Evolutionary conservation across 352 stramenopile species (phyloP), one percentile per base, ranked within the genome.

Genomic region (Discostella stelligera): DNA sequence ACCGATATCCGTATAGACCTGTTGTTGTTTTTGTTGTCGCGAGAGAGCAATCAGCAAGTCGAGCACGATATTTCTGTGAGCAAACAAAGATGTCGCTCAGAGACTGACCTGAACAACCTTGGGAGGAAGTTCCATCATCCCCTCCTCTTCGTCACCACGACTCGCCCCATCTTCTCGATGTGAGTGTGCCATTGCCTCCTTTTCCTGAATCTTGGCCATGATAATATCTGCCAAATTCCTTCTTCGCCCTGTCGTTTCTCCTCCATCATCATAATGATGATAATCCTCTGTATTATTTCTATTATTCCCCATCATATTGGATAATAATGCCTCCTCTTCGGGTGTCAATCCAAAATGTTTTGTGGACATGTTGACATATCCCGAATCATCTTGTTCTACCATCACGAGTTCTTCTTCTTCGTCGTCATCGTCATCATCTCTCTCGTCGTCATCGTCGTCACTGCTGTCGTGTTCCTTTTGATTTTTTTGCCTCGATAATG

Each of bases 141-240:
- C 46, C 62, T 88, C 66, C 8, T 93, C 90, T 25, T 81, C 80
- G 5, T 77, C 53, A n/a, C 21, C 53, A 10, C 5, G 5, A 64
- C 49, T 52, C 61, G 27, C 48, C 65, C 62, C 11, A 80, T 90
- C 64, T 88, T 66, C 10, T 93, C 89, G 16, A 77, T 78, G 7
- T 77, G 50, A 55, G 56, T 82, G 48, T 55, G 72, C 74, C 50
- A 95, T 93, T 37, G 93, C 92, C 72, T 96, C 93, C 79, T 99
- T 99, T 87, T 99, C 95, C 56, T 96, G 93, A 81, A 99, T 99
- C 86, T 99, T 99, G 79, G 97, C 95, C 94, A 99, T 98, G 82
- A 99, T 99, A 59, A 99, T 98, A 89, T 99, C 97, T 0, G 96
- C 97, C 13, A 99, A 90, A 71, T 96, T 98, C 70, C 94, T 93